A percentile compares a stretch with the other conserved stretches of the same genome.
Evolutionary conservation across 73 alveolate species (phyloP).

Genomic region (Tetrahymena thermophila): DNA sequence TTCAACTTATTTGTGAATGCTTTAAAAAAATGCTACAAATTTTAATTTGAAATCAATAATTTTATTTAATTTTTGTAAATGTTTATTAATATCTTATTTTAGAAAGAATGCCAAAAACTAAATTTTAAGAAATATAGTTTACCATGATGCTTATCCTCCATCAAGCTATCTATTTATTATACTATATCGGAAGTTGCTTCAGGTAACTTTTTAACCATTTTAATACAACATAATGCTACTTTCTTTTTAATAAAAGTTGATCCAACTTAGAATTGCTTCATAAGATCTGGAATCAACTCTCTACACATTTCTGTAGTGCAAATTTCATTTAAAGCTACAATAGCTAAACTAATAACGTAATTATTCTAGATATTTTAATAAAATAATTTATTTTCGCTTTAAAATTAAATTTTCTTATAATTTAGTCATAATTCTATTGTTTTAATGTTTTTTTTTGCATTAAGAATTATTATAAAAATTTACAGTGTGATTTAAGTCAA

Average conservation of each 20-base stretch:
- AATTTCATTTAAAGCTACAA: slow-evolving; percentile 95
- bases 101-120: background rate
- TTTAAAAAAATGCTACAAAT: too few relatives aligned
- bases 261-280: slow-evolving; percentile 82
- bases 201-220: slow-evolving; percentile 95
- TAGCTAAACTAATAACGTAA: slow-evolving; percentile 91
- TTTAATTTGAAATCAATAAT: too few relatives aligned
- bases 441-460: background rate
- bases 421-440: background rate
- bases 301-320: slow-evolving; percentile 95
- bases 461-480: background rate
- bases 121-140: background rate
- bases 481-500: slow-evolving; percentile 71
- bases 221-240: slow-evolving; percentile 96
- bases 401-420: too few relatives aligned
- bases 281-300: slow-evolving; percentile 89
- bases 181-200: slow-evolving; percentile 84
- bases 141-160: slow-evolving; percentile 74
- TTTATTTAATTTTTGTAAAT: too few relatives aligned
- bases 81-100: too few relatives aligned
- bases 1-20: too few relatives aligned
- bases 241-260: slow-evolving; percentile 95
- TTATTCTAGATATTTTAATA: slow-evolving; percentile 39
- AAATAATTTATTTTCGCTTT: background rate
- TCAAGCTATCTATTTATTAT: slow-evolving; percentile 70